A percentile compares a stretch with the other conserved stretches of the same genome.
phyloP scores from a whole-genome alignment of 2,329 filamentous ascomycete genomes.

The Colletotrichum siamense region DNA sequence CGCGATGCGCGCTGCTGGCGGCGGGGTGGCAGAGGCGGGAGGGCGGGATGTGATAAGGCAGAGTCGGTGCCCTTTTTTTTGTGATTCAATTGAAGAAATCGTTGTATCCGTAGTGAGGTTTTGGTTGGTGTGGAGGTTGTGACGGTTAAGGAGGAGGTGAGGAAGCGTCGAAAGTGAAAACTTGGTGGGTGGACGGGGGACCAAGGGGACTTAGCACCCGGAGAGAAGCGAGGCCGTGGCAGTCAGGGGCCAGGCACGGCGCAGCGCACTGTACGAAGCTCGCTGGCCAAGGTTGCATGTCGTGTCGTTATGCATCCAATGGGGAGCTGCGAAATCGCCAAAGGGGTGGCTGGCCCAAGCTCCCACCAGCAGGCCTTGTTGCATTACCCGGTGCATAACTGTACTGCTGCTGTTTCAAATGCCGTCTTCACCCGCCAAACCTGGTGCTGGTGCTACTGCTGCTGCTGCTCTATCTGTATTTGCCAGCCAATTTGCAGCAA shows the following conservation, averaged over 20 bases:
- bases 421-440: background rate
- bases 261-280: background rate
- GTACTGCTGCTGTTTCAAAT: background rate
- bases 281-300: conserved; percentile 1
- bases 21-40: background rate
- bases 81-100: conserved; percentile 23
- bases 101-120: conserved; percentile 23
- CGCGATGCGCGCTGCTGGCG: background rate
- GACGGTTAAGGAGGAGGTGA: conserved; percentile 23
- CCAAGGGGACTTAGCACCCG: background rate
- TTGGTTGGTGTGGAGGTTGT: conserved; percentile 14
- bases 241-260: background rate
- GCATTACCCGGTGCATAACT: background rate
- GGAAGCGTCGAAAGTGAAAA: background rate
- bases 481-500: background rate
- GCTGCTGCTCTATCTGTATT: too few species aligned
- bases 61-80: background rate
- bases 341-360: background rate
- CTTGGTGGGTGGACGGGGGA: background rate
- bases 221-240: background rate
- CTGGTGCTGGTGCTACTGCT: too few species aligned
- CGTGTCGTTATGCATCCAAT: conserved; percentile 1
- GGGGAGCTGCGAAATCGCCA: background rate
- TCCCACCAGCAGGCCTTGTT: background rate
- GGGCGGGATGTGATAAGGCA: background rate